Evolutionary conservation across 2,329 filamentous ascomycete species (phyloP), one percentile per base, ranked within the genome.

Genomic region (Thermoascus crustaceus): DNA sequence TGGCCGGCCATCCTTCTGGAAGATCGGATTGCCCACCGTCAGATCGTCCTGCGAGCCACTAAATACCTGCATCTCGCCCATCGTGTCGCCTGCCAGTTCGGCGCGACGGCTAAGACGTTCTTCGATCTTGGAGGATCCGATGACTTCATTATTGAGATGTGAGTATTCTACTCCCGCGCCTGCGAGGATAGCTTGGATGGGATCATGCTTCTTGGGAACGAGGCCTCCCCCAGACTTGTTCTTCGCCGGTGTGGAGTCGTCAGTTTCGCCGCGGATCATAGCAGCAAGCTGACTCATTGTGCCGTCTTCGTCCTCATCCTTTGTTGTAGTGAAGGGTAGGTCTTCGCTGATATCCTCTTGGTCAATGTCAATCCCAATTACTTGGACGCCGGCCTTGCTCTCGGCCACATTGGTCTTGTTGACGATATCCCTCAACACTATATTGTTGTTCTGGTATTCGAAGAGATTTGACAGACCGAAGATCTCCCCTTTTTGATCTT

Each of bases 381-480:
- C 77, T 18, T 76, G 73, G 7, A 96, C 82, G 0, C 87, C 89
- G 1, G 83, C 86, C 53, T 81, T 85, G 26, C 85, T 85, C 64
- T 98, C 91, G 3, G 91, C 91, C 34, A 98, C 80, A 52, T 98
- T 98, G 18, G 91, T 96, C 61, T 95, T 94, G 67, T 96, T 94
- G 49, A 98, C 86, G 47, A 98, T 96, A 37, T 95, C 86, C n/a
- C 85, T 76, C 4, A 96, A 72, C 9, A 95, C 72, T 8, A 93
- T 75, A 40, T 83, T 83, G 45, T 88, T 76, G 31, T 78, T 76
- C 44, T 86, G 79, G 43, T 85, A 95, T 0, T 78, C 78, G 49
- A 98, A 86, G 8, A 98, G 72, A 47, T 98, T 98, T 14, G 73
- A 64, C 2, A 96, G 71, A 0, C 91, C 91, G 48, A 98, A 98